Evolutionary conservation across 108 stramenopile species (phyloP).

Genomic region (Ochromonas danica): DNA sequence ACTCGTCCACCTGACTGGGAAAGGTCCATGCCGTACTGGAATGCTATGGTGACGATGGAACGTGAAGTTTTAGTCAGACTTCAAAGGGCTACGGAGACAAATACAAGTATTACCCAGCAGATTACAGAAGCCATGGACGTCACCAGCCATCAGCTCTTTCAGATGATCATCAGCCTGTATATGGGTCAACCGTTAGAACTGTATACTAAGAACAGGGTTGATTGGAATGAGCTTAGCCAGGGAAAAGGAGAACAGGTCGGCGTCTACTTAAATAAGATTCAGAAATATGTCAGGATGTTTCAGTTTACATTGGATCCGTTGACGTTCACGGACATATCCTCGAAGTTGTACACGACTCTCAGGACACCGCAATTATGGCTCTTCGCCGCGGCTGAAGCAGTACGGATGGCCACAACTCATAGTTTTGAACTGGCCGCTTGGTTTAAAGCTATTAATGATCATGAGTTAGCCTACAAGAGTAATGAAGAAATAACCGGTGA

Average conservation of each 20-base stretch:
- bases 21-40: slow-evolving; percentile 9
- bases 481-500: slow-evolving; percentile 16
- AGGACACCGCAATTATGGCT: slow-evolving; percentile 14
- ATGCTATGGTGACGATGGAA: slow-evolving; percentile 15
- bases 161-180: slow-evolving; percentile 15
- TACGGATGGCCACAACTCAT: slow-evolving; percentile 14
- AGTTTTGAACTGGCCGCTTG: slow-evolving; percentile 14
- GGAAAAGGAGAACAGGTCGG: slow-evolving; percentile 13
- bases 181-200: slow-evolving; percentile 15
- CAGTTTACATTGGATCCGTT: slow-evolving; percentile 15
- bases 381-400: slow-evolving; percentile 12
- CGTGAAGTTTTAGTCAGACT: slow-evolving; percentile 15
- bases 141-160: slow-evolving; percentile 13
- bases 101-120: slow-evolving; percentile 15
- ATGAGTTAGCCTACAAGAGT: slow-evolving; percentile 15
- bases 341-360: slow-evolving; percentile 14
- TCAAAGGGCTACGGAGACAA: slow-evolving; percentile 14
- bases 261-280: slow-evolving; percentile 10
- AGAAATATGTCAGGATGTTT: slow-evolving; percentile 17
- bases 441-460: slow-evolving; percentile 17
- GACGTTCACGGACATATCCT: slow-evolving; percentile 14
- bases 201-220: slow-evolving; percentile 15
- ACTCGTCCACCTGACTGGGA: slow-evolving; percentile 4
- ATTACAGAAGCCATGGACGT: slow-evolving; percentile 15
- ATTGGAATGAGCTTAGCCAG: slow-evolving; percentile 15